Percentiles rank a stretch among this genome's conserved stretches.
Conservation (phyloP, 2,329 filamentous ascomycete species). For the Colletotrichum sp. region DNA sequence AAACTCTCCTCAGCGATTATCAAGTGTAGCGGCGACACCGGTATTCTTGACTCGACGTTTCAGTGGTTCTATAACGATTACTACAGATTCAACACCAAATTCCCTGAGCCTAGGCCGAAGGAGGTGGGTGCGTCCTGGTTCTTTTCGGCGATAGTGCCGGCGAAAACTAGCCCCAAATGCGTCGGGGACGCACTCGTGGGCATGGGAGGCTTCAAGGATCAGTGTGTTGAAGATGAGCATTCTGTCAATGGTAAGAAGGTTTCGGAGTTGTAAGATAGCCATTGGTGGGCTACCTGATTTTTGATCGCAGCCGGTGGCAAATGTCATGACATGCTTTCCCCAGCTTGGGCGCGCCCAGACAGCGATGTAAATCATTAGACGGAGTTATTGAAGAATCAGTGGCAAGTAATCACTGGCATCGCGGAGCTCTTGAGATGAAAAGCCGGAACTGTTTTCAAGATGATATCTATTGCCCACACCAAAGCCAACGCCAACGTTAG, state of each 20-base stretch:
- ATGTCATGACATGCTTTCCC: background rate
- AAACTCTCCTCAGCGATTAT: background rate
- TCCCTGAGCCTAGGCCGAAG: background rate
- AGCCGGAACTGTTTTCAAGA: background rate
- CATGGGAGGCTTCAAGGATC: background rate
- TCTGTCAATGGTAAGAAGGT: background rate
- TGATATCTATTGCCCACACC: background rate
- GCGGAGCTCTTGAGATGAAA: background rate
- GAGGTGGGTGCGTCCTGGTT: background rate
- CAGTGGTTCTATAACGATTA: background rate
- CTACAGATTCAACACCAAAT: background rate
- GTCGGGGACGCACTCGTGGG: background rate
- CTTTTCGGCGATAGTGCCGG: background rate
- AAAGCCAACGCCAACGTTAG: background rate
- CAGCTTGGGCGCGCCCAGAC: background rate
- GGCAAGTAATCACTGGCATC: background rate
- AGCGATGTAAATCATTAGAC: background rate
- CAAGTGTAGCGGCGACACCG: background rate
- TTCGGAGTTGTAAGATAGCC: background rate
- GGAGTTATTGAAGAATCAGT: background rate
- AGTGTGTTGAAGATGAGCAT: background rate
- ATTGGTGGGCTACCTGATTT: accelerated
- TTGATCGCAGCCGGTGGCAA: background rate
- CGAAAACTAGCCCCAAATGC: background rate
- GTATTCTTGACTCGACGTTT: background rate